Conservation (phyloP, 768 basidiomycete species). For the Naganishia vishniacii region DNA sequence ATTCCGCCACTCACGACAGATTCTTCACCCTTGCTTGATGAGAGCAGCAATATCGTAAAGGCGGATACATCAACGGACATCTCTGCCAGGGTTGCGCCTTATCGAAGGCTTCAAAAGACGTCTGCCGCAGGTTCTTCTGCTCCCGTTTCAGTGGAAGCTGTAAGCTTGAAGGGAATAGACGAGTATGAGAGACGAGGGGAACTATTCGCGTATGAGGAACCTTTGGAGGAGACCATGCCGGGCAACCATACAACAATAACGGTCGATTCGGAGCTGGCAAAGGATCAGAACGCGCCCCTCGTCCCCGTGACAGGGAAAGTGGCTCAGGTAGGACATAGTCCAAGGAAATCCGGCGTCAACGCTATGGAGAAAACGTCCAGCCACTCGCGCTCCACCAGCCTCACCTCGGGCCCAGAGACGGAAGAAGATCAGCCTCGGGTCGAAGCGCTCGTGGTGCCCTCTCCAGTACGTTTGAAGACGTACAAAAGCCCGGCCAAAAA, state of each 20-base stretch:
- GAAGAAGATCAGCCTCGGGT: constrained; percentile 7
- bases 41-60: neutral
- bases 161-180: constrained; percentile 13
- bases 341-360: neutral
- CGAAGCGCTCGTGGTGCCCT: neutral
- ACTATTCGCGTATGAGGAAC: neutral
- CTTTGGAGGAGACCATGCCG: neutral
- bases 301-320: too few relatives aligned
- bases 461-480: neutral
- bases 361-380: neutral
- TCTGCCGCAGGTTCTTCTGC: constrained; percentile 1
- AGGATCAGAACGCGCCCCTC: neutral
- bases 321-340: neutral
- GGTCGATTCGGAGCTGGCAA: too few relatives aligned
- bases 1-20: neutral
- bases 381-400: neutral
- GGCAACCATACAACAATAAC: neutral
- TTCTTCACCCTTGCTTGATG: neutral
- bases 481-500: constrained; percentile 5
- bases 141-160: neutral
- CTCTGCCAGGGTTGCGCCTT: neutral
- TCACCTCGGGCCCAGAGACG: neutral
- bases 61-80: neutral
- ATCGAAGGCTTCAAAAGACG: constrained; percentile 10
- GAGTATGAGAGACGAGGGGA: constrained; percentile 1